phyloP scores from a whole-genome alignment of 176 grass and related monocot species.

The Aechmea fasciata region DNA sequence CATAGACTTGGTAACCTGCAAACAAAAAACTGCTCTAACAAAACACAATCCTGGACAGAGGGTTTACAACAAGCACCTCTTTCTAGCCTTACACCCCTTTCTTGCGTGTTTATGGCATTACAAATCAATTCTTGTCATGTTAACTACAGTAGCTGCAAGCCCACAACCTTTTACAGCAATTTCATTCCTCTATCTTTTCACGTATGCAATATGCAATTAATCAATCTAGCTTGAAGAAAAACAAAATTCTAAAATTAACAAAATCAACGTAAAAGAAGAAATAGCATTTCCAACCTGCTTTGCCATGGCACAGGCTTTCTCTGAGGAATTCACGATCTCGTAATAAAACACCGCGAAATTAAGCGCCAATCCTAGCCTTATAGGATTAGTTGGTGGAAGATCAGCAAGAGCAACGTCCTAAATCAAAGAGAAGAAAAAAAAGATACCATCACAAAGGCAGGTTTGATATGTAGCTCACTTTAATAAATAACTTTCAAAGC shows the following conservation, averaged over 20 bases:
- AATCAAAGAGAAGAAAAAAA: conserved; percentile 1
- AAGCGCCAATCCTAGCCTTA: conserved; percentile 66
- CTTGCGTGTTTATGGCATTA: no score
- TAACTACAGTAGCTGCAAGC: no score
- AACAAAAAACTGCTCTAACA: no score
- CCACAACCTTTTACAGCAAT: no score
- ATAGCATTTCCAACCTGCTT: neutral
- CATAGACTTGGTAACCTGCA: no score
- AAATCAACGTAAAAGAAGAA: neutral
- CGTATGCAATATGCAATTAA: no score
- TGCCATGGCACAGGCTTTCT: neutral
- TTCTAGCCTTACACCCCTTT: no score
- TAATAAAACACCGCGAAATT: conserved; percentile 89
- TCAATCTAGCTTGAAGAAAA: no score
- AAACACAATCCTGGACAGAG: no score
- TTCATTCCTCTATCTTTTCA: no score
- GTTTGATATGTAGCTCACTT: neutral
- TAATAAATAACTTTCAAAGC: neutral
- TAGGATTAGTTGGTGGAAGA: conserved; percentile 54
- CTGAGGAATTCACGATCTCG: conserved; percentile 33
- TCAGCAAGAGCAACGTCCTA: conserved; percentile 82
- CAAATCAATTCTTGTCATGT: no score
- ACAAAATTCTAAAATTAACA: neutral
- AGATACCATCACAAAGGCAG: neutral
- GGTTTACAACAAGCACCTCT: no score